Evolutionary conservation across 768 basidiomycete genomes (phyloP).

Genomic region (Lactarius quietus): DNA sequence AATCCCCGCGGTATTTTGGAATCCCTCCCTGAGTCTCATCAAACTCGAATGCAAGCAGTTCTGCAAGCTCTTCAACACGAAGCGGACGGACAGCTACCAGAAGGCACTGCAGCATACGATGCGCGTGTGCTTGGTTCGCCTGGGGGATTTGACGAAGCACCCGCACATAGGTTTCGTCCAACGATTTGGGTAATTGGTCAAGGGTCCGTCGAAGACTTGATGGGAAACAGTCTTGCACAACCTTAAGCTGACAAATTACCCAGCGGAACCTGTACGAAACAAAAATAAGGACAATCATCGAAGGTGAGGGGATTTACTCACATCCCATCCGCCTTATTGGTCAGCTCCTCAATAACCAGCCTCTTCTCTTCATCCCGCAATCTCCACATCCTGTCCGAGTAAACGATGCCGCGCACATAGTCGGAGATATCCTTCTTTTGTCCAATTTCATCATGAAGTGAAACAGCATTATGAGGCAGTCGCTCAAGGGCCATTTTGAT

Average conservation of each 20-base stretch:
- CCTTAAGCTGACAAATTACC: background rate
- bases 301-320: background rate
- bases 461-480: background rate
- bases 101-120: background rate
- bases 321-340: background rate
- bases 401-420: background rate
- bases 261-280: background rate
- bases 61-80: background rate
- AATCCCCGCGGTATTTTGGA: background rate
- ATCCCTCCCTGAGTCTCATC: background rate
- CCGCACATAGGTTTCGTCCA: background rate
- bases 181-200: background rate
- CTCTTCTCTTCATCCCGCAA: background rate
- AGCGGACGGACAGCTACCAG: background rate
- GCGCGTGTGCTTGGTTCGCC: background rate
- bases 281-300: background rate
- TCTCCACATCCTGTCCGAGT: background rate
- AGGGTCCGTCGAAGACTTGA: background rate
- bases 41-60: background rate
- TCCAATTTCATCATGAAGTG: background rate
- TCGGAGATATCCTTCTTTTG: background rate
- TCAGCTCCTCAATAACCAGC: background rate
- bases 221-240: background rate
- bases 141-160: background rate
- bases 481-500: background rate